Conservation (phyloP, 2,329 filamentous ascomycete genomes). For the Aureobasidium lini region DNA sequence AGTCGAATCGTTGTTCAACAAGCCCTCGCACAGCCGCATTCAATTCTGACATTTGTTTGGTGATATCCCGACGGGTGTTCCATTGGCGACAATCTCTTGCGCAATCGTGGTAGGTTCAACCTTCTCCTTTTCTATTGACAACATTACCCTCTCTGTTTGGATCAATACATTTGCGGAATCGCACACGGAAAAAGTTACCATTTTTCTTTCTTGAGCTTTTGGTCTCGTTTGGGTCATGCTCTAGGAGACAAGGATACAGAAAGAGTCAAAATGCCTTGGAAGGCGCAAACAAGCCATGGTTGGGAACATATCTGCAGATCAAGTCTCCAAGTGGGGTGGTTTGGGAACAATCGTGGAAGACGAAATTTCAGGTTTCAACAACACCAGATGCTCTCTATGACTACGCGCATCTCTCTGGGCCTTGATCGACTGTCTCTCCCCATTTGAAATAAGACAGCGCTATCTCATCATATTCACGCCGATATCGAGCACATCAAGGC, state of each 20-base stretch:
- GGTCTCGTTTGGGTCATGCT: not conserved
- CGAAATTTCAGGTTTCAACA: not conserved
- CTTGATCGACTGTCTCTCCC: no score
- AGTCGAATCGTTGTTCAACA: constrained; percentile 12
- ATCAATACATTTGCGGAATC: not conserved
- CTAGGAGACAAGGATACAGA: not conserved
- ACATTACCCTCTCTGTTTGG: not conserved
- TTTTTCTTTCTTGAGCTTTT: not conserved
- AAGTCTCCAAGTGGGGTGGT: not conserved
- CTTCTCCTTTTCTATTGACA: not conserved
- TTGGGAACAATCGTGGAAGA: not conserved
- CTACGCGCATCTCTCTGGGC: no score
- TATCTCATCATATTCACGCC: not conserved
- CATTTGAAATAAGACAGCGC: no score
- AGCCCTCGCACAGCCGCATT: not conserved
- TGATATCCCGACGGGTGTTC: not conserved
- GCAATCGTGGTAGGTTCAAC: not conserved
- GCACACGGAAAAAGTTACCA: not conserved
- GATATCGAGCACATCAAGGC: not conserved
- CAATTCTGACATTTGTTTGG: not conserved
- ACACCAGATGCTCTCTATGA: no score
- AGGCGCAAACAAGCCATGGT: not conserved
- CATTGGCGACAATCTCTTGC: not conserved
- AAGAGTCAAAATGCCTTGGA: not conserved
- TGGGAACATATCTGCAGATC: not conserved